Percentiles rank a stretch among this genome's conserved stretches.
Evolutionary conservation across 129 eudicot species (phyloP).

Genomic region (Smallanthus sonchifolius): DNA sequence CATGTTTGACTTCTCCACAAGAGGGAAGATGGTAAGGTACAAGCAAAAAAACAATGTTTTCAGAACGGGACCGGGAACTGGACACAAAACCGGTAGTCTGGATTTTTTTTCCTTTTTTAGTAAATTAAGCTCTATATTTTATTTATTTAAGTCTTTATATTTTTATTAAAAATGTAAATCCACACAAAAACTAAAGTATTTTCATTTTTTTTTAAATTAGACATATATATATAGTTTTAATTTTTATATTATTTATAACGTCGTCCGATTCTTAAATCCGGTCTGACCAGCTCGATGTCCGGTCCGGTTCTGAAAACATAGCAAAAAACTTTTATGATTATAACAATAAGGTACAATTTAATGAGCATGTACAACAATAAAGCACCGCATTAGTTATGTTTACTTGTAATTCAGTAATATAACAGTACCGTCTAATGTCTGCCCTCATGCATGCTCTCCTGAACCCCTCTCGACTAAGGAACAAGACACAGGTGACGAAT

Average conservation of each 20-base stretch:
- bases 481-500: conserved; percentile 80
- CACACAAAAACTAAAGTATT: no score
- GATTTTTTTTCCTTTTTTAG: no score
- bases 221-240: no score
- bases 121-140: no score
- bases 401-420: conserved; percentile 14
- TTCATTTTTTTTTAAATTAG: no score
- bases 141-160: no score
- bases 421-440: conserved; percentile 62
- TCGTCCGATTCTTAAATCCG: no score
- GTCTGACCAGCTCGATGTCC: no score
- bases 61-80: no score
- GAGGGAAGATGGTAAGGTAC: background rate
- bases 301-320: no score
- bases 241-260: no score
- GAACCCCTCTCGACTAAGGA: conserved; percentile 95
- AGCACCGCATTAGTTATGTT: conserved; percentile 5
- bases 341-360: background rate
- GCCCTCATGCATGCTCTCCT: conserved; percentile 97
- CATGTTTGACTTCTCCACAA: conserved; percentile 1
- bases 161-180: no score
- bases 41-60: background rate
- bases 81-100: background rate
- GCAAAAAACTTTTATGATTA: background rate
- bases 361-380: background rate